phyloP scores from a whole-genome alignment of 2,329 filamentous ascomycete species.

The Aspergillus versicolor region DNA sequence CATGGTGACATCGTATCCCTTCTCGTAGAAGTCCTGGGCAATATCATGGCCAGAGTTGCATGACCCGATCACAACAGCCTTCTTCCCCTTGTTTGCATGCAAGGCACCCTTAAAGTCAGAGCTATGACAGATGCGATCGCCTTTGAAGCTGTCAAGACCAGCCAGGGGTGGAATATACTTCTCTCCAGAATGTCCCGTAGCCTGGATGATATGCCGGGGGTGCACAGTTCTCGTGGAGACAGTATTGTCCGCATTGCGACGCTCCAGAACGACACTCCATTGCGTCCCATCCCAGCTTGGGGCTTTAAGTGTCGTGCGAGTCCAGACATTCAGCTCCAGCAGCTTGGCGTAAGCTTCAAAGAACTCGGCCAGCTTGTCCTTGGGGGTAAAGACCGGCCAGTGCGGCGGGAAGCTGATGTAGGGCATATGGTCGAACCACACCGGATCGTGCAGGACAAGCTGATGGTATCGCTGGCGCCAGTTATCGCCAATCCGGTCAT shows the following conservation, averaged over 20 bases:
- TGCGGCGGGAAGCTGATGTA: conserved; percentile 63
- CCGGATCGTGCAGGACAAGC: conserved; percentile 67
- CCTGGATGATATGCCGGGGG: conserved; percentile 64
- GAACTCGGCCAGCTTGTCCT: conserved; percentile 69
- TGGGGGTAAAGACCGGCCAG: conserved; percentile 71
- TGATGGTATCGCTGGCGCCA: conserved; percentile 65
- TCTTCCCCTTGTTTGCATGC: conserved; percentile 51
- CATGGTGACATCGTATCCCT: conserved; percentile 57
- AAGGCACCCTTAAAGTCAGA: conserved; percentile 58
- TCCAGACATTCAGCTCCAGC: conserved; percentile 70
- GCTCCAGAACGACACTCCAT: conserved; percentile 58
- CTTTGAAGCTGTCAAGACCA: conserved; percentile 56
- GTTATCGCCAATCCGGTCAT: conserved; percentile 61
- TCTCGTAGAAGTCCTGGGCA: conserved; percentile 65
- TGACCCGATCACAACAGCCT: conserved; percentile 64
- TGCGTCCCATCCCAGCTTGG: conserved; percentile 48
- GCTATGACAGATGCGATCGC: conserved; percentile 61
- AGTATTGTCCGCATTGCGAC: conserved; percentile 38
- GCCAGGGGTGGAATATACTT: conserved; percentile 53
- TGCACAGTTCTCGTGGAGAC: conserved; percentile 55
- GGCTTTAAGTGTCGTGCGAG: conserved; percentile 49
- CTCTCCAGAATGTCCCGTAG: conserved; percentile 68
- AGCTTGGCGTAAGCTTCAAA: conserved; percentile 64
- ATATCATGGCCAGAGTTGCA: conserved; percentile 71
- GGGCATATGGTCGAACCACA: conserved; percentile 57